phyloP scores from a whole-genome alignment of 129 eudicot genomes.

The Ambrosia artemisiifolia region DNA sequence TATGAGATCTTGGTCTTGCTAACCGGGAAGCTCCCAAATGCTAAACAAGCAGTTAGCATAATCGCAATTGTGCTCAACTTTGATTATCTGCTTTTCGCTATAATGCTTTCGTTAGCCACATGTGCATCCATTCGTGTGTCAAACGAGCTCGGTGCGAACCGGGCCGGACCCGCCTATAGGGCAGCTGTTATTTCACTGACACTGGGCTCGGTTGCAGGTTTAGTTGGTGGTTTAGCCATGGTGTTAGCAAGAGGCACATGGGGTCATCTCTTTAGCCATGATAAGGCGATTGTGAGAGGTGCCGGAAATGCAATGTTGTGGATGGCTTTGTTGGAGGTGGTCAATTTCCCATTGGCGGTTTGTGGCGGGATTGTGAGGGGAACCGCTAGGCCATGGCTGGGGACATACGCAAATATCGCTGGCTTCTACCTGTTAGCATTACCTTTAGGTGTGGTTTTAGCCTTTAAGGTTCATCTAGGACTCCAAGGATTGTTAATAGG shows the following conservation, averaged over 20 bases:
- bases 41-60: constrained; percentile 63
- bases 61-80: constrained; percentile 76
- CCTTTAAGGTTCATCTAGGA: constrained; percentile 60
- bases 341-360: constrained; percentile 75
- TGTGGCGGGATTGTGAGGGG: constrained; percentile 93
- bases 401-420: constrained; percentile 62
- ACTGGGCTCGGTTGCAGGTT: constrained; percentile 44
- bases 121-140: constrained; percentile 84
- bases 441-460: constrained; percentile 67
- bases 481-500: constrained; percentile 68
- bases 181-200: constrained; percentile 50
- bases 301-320: constrained; percentile 58
- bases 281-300: constrained; percentile 43
- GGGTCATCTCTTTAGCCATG: constrained; percentile 70
- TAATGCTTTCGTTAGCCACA: constrained; percentile 74
- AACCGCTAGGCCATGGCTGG: constrained; percentile 91
- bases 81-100: constrained; percentile 76
- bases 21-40: constrained; percentile 72
- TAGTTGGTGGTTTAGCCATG: constrained; percentile 50
- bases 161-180: constrained; percentile 37
- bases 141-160: constrained; percentile 76
- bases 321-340: constrained; percentile 68
- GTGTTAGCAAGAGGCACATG: constrained; percentile 55
- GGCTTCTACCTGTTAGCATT: constrained; percentile 88
- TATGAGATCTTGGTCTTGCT: constrained; percentile 61